Evolutionary conservation across 2,329 filamentous ascomycete species (phyloP), one percentile per base, ranked within the genome.

Genomic region (Penicillium janthinellum): DNA sequence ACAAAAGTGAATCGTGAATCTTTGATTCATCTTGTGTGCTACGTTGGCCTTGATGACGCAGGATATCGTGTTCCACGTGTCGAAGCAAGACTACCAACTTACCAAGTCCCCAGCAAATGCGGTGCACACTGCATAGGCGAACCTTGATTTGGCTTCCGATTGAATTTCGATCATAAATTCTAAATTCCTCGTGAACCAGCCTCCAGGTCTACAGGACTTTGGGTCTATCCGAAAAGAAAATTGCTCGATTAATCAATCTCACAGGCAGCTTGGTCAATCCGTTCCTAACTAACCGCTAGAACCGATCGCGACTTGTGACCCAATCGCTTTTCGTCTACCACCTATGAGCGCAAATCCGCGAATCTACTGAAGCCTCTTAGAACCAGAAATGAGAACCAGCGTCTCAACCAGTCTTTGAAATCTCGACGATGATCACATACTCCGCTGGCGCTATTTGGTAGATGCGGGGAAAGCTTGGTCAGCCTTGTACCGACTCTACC

Each of bases 391-490:
- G 15, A 4, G 45, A 34, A 49, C 45, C 12, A 20, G 28, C 31
- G 3, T 38, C 38, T 5, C 17, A 12, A 22, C 14, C 17, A 34
- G 7, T 2, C 15, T 51, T 20, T 34, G 12, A 22, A 7, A 28
- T 28, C 20, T n/a, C 14, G 8, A n/a, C 22, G 6, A 51, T 39
- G 20, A 51, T 51, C 48, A 17, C 31, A 38, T 25, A 34, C 48
- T 51, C 45, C 28, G 45, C n/a, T 48, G 2, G 6, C 25, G 6
- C 25, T 28, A 28, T 28, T 28, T 28, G 25, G 25, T 28, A 5
- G 25, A 28, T 37, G 48, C 48, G 48, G 48, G 48, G 48, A 51
- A 51, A 39, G 49, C 49, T 28, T 20, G 17, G 17, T 51, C 35
- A 39, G 34, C 49, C 49, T 20, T 51, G 49, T 51, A 22, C 20